A percentile compares a stretch with the other conserved stretches of the same genome.
phyloP scores from a whole-genome alignment of 179 eudicot genomes.

The Drosera spatulata region DNA sequence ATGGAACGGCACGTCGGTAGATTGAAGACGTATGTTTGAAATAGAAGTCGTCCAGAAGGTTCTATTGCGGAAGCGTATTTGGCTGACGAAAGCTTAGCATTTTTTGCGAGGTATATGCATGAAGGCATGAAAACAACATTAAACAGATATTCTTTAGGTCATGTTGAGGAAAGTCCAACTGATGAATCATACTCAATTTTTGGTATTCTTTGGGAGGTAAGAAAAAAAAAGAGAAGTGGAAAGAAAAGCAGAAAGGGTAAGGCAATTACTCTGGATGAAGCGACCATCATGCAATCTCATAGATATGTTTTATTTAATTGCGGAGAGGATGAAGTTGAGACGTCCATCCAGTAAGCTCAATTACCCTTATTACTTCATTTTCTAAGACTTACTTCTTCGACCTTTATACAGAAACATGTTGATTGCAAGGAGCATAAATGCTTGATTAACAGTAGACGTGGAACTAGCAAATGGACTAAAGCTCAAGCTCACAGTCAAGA shows the following conservation, averaged over 20 bases:
- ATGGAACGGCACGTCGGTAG: conserved; percentile 3
- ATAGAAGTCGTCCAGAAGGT: conserved; percentile 4
- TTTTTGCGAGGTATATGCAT: conserved; percentile 6
- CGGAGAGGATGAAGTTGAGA: conserved; percentile 1
- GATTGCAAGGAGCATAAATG: conserved; percentile 2
- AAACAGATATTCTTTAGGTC: not conserved
- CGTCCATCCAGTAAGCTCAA: not conserved
- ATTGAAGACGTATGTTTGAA: conserved; percentile 9
- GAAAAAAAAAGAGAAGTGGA: too few species aligned
- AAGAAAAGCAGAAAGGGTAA: too few species aligned
- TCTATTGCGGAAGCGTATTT: conserved; percentile 11
- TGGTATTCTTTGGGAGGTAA: not conserved
- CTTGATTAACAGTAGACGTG: not conserved
- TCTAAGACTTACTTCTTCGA: not conserved
- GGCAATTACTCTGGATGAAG: not conserved
- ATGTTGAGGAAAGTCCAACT: not conserved
- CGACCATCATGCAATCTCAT: not conserved
- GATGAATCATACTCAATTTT: not conserved
- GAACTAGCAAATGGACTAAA: conserved; percentile 7
- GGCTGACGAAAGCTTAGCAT: conserved; percentile 5
- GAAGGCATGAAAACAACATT: conserved; percentile 6
- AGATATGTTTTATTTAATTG: conserved; percentile 10
- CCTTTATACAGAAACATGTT: not conserved
- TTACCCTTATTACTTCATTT: not conserved
- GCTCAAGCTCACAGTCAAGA: conserved; percentile 4